Evolutionary conservation across 257 asterid genomes (phyloP).

Genomic region (Nicotiana tabacum): DNA sequence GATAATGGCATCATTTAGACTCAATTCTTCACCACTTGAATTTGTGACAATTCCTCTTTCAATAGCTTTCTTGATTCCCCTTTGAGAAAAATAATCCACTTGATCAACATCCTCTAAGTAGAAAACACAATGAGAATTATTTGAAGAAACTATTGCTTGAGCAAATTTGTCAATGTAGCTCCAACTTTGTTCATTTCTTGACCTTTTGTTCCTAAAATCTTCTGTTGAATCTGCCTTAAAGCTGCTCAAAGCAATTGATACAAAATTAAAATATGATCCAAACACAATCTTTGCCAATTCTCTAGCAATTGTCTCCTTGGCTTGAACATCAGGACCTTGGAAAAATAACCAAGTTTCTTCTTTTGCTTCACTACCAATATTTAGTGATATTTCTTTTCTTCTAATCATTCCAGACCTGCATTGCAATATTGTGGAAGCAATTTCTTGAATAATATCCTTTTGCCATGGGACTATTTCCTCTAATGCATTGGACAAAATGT

Average conservation of each 20-base stretch:
- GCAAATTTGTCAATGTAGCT: slow-evolving; percentile 44
- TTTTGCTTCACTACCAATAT: slow-evolving; percentile 16
- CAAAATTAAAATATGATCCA: slow-evolving; percentile 50
- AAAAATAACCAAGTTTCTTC: slow-evolving; percentile 78
- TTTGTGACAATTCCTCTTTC: slow-evolving; percentile 43
- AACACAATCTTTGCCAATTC: slow-evolving; percentile 71
- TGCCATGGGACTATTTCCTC: slow-evolving; percentile 65
- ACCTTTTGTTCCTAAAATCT: slow-evolving; percentile 37
- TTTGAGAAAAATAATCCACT: slow-evolving; percentile 37
- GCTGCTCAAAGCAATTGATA: slow-evolving; percentile 36
- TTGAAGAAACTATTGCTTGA: slow-evolving; percentile 21
- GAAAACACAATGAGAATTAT: slow-evolving; percentile 64
- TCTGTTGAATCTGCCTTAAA: slow-evolving; percentile 14
- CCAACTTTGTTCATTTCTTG: slow-evolving; percentile 47
- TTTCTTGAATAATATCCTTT: slow-evolving; percentile 43
- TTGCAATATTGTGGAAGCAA: slow-evolving; percentile 55
- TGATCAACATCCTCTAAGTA: slow-evolving; percentile 56
- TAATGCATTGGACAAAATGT: slow-evolving; percentile 51
- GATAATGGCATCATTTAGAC: slow-evolving; percentile 62
- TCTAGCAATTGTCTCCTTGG: slow-evolving; percentile 54
- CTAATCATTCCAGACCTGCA: slow-evolving; percentile 69
- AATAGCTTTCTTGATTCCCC: slow-evolving; percentile 47
- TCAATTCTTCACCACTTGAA: slow-evolving; percentile 43
- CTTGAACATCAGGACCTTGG: slow-evolving; percentile 48
- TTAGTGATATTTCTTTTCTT: slow-evolving; percentile 18